A percentile compares a stretch with the other conserved stretches of the same genome.
These are phyloP conservation scores for Bryum argenteum DNA, from an alignment of 225 moss, liverwort and hornwort species.

Conservation along the genomic window DNA sequence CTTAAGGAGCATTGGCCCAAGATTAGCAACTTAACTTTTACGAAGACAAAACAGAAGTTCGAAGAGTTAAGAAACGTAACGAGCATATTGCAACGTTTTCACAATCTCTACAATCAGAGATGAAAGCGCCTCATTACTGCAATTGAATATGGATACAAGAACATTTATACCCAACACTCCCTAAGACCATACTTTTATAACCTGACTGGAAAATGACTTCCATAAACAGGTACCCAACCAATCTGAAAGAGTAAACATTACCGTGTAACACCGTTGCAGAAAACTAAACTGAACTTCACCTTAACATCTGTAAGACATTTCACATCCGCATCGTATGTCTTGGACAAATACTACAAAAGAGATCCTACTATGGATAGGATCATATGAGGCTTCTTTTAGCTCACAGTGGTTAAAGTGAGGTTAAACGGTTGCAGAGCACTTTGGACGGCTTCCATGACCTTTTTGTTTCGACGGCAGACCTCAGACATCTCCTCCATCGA, in stretches of 20 bases:
- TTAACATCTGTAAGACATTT: constrained; percentile 7
- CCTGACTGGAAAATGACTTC: constrained; percentile 25
- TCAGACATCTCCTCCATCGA: constrained; percentile 90
- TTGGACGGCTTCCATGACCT: constrained; percentile 78
- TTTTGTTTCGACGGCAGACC: constrained; percentile 88
- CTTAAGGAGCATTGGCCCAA: too few relatives aligned
- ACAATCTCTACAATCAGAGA: background rate
- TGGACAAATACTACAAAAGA: constrained; percentile 6
- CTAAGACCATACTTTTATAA: constrained; percentile 6
- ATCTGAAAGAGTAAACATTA: constrained; percentile 12
- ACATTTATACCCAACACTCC: constrained; percentile 21
- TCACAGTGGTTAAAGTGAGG: constrained; percentile 45
- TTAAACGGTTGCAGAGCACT: constrained; percentile 71
- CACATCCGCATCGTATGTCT: constrained; percentile 8
- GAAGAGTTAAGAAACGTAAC: too few relatives aligned
- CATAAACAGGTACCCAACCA: constrained; percentile 26
- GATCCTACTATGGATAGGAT: constrained; percentile 15
- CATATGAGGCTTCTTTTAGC: constrained; percentile 26
- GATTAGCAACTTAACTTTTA: too few relatives aligned
- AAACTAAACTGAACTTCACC: constrained; percentile 29
- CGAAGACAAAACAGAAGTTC: too few relatives aligned
- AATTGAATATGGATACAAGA: constrained; percentile 29
- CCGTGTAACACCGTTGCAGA: constrained; percentile 14
- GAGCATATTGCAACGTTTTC: too few relatives aligned
- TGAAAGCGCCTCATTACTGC: background rate